These are phyloP conservation scores for Elaeis oleifera DNA, from an alignment of 202 grass and related monocot genomes.

Conservation along the genomic window DNA sequence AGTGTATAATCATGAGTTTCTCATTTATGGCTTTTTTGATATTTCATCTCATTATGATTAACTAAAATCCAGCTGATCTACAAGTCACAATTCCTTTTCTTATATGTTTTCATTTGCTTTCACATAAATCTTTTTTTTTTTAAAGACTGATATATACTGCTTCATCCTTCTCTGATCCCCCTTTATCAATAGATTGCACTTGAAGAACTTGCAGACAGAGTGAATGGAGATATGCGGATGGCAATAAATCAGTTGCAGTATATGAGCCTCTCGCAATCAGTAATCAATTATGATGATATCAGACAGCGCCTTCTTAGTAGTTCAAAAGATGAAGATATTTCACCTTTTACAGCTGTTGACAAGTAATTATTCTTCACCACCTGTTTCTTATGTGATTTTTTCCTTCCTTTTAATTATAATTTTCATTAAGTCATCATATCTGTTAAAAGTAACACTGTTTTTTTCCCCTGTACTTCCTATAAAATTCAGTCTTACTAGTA, in stretches of 20 bases:
- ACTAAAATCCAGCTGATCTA: too few relatives aligned
- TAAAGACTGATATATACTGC: too few relatives aligned
- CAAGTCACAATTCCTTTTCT: too few relatives aligned
- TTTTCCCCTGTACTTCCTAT: background rate
- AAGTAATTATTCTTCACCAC: constrained; percentile 49
- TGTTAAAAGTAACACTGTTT: background rate
- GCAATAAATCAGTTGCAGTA: constrained; percentile 99
- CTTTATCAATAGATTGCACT: constrained; percentile 45
- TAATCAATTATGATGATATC: constrained; percentile 97
- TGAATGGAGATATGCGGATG: constrained; percentile 96
- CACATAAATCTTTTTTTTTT: too few relatives aligned
- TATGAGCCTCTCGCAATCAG: constrained; percentile 81
- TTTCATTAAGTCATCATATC: background rate
- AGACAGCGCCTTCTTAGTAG: constrained; percentile 77
- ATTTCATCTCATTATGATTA: constrained; percentile 1
- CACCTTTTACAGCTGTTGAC: constrained; percentile 91
- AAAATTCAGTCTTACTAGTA: too few relatives aligned
- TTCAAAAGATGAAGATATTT: constrained; percentile 99
- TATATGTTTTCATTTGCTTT: too few relatives aligned
- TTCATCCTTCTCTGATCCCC: too few relatives aligned
- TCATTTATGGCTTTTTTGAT: too few relatives aligned
- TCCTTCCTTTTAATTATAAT: background rate
- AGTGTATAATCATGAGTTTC: too few relatives aligned
- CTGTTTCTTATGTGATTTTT: constrained; percentile 2
- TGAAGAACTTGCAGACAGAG: constrained; percentile 99